phyloP scores from a whole-genome alignment of 202 grass and related monocot genomes.

The Panicum virgatum region DNA sequence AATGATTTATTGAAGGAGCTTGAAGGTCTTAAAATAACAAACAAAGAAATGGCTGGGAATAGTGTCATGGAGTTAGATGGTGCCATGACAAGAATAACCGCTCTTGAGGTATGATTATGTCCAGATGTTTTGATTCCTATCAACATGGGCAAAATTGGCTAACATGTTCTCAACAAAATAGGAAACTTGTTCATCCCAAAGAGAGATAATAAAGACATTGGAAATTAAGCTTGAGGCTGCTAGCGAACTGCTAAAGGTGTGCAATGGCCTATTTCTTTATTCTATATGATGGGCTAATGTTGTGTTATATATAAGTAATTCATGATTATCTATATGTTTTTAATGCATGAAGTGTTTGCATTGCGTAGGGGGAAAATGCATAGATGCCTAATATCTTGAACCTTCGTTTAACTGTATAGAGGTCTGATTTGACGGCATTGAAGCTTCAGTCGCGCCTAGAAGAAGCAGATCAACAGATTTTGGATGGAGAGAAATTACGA shows the following conservation, averaged over 20 bases:
- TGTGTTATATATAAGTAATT: not conserved
- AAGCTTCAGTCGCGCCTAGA: conserved; percentile 52
- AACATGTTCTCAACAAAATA: conserved; percentile 7
- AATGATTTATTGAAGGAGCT: conserved; percentile 65
- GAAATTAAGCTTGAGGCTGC: conserved; percentile 63
- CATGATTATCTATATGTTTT: not conserved
- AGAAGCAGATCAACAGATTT: conserved; percentile 70
- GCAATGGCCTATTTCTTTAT: not conserved
- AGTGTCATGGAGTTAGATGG: conserved; percentile 47
- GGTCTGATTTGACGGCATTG: conserved; percentile 54
- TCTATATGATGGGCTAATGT: not conserved
- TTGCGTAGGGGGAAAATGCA: not conserved
- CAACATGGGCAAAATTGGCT: not conserved
- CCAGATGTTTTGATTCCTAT: not conserved
- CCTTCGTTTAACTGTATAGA: conserved; percentile 30
- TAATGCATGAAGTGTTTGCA: not conserved
- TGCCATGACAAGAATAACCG: conserved; percentile 32
- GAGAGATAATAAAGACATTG: conserved; percentile 42
- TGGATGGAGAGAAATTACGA: conserved; percentile 76
- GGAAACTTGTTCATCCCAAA: conserved; percentile 49
- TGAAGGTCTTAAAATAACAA: conserved; percentile 42
- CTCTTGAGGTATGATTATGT: conserved; percentile 57
- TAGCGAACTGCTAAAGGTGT: conserved; percentile 66
- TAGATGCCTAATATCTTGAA: not conserved
- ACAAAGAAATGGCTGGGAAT: conserved; percentile 56